These are phyloP conservation scores for Durusdinium trenchii DNA, from an alignment of 73 alveolate species.

Conservation along the genomic window DNA sequence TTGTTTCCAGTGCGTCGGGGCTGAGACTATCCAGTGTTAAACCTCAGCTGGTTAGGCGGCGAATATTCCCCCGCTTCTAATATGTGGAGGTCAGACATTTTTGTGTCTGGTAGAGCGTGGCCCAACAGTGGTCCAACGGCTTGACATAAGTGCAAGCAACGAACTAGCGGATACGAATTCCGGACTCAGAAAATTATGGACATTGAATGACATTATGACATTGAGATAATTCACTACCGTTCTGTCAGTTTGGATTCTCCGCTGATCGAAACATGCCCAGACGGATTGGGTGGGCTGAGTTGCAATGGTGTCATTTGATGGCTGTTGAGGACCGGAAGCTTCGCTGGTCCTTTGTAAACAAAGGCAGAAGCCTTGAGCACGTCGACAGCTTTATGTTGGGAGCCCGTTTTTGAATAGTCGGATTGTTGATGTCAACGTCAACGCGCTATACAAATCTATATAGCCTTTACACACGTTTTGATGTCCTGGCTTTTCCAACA, in stretches of 20 bases:
- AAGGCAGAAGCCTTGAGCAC: constrained; percentile 18
- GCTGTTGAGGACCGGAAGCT: background rate
- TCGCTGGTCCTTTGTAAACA: constrained; percentile 4
- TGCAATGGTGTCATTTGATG: background rate
- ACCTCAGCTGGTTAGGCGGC: too few relatives aligned
- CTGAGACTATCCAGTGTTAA: too few relatives aligned
- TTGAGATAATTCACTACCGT: background rate
- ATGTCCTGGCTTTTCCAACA: background rate
- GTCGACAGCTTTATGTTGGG: background rate
- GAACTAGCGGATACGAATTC: background rate
- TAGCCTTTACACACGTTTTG: background rate
- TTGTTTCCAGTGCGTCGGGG: too few relatives aligned
- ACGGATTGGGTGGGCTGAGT: background rate
- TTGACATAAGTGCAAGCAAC: background rate
- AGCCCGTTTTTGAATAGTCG: background rate
- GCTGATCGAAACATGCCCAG: background rate
- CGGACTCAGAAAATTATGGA: background rate
- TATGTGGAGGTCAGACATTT: too few relatives aligned
- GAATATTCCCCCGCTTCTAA: too few relatives aligned
- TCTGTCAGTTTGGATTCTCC: background rate
- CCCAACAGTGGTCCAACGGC: too few relatives aligned
- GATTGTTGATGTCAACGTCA: background rate
- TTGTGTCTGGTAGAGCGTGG: too few relatives aligned
- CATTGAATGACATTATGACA: background rate
- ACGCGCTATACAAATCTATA: background rate